Evolutionary conservation across 1,284 basidiomycete genomes (phyloP), one percentile per base, ranked within the genome.

Genomic region (Rhodotorula sp.): DNA sequence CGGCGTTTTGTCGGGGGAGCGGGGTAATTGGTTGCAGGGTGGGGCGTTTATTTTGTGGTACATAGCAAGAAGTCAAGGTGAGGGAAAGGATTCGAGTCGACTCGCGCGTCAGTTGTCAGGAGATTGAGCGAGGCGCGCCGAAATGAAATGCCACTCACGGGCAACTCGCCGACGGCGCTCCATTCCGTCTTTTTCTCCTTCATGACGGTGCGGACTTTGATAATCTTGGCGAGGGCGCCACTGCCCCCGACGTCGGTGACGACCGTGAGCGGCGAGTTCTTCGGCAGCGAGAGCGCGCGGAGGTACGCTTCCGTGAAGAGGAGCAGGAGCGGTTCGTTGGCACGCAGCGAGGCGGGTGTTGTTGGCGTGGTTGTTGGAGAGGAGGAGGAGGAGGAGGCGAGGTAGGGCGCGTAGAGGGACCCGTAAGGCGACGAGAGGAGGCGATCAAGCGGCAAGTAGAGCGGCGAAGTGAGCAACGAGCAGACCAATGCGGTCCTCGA

Each of bases 401-500:
- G 21, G 62, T 71, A 73, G 23, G 69, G 57, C 4, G 46, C 31
- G 67, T 73, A 77, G 23, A 93, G 83, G 74, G 92, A 88, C 26
- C 87, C 85, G 77, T 94, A 94, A 0, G 90, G 89, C 1, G 91
- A 92, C 14, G 78, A 81, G 69, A 88, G 84, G 46, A 91, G 83
- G 63, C 84, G 87, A 3, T 85, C 81, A 47, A 87, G 79, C 5
- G 91, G 90, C 39, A 92, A 84, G 81, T 88, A 96, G 16, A 87
- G 83, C 26, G 91, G 82, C 70, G 91, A 89, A 29, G 89, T 85
- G 81, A 92, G 86, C n/a, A 99, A 86, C 14, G 73, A 69, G 52
- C 89, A 86, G 66, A 87, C 86, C 73, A 96, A 88, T 75, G 92
- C 91, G 4, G 81, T 76, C 47, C 85, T 84, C 26, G 86, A 86